Percentiles rank a stretch among this genome's conserved stretches.
Evolutionary conservation across 2,329 filamentous ascomycete genomes (phyloP).

Genomic region (Verticillium dahliae): DNA sequence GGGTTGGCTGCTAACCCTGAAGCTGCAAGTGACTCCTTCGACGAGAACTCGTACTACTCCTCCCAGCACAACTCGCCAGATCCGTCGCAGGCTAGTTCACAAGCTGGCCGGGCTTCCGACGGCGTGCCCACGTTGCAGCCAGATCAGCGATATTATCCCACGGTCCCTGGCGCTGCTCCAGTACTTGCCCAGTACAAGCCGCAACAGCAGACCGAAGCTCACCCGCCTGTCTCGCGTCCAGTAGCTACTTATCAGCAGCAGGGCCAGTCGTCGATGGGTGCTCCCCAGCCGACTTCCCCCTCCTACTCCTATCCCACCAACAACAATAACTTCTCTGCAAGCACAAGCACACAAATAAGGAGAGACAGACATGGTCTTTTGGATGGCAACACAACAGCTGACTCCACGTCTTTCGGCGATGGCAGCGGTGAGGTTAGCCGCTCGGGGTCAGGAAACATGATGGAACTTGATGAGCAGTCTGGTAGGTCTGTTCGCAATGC

Average conservation of each 20-base stretch:
- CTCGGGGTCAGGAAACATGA: slow-evolving; percentile 30
- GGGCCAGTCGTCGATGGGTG: slow-evolving; percentile 7
- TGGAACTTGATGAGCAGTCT: slow-evolving; percentile 11
- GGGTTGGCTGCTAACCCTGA: slow-evolving; percentile 48
- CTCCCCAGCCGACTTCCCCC: neutral
- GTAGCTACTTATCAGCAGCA: slow-evolving; percentile 13
- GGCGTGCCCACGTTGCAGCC: slow-evolving; percentile 18
- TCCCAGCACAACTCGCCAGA: slow-evolving; percentile 79
- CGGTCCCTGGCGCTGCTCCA: neutral
- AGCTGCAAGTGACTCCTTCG: slow-evolving; percentile 71
- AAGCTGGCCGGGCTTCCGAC: slow-evolving; percentile 38
- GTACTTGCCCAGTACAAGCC: neutral
- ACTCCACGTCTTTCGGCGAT: slow-evolving; percentile 26
- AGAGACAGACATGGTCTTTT: neutral
- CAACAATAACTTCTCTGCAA: neutral
- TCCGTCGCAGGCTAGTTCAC: slow-evolving; percentile 36
- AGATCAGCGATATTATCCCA: slow-evolving; percentile 5
- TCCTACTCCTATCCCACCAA: neutral
- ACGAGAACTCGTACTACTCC: slow-evolving; percentile 94
- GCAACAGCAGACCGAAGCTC: neutral
- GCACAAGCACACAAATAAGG: neutral
- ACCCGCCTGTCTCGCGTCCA: slow-evolving; percentile 5
- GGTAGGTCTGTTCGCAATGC: slow-evolving; percentile 9
- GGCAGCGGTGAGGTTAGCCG: slow-evolving; percentile 33
- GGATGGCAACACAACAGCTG: slow-evolving; percentile 7